phyloP scores from a whole-genome alignment of 129 eudicot species.

The Tanacetum coccineum region DNA sequence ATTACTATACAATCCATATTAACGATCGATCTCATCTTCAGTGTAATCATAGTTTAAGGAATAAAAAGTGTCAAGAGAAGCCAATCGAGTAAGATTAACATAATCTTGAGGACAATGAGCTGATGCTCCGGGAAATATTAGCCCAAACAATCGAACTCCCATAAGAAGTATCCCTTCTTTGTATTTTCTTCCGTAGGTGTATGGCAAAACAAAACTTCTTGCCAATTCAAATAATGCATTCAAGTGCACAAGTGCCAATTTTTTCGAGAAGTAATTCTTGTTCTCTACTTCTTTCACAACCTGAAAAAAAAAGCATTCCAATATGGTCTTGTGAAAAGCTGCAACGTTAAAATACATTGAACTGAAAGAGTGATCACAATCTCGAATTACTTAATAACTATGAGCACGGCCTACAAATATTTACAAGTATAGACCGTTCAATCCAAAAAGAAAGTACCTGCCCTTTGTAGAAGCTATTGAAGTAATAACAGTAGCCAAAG shows the following conservation, averaged over 20 bases:
- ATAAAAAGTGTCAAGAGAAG: constrained; percentile 2
- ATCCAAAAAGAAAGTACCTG: constrained; percentile 15
- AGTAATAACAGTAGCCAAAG: constrained; percentile 50
- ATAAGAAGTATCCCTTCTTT: constrained; percentile 31
- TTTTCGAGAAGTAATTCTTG: constrained; percentile 38
- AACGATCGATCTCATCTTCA: too few relatives aligned
- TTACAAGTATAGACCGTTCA: too few relatives aligned
- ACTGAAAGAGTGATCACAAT: too few relatives aligned
- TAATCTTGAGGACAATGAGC: constrained; percentile 48
- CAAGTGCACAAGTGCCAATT: constrained; percentile 23
- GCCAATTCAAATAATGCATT: constrained; percentile 38
- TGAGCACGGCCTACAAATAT: too few relatives aligned
- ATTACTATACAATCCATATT: too few relatives aligned
- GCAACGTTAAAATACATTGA: too few relatives aligned
- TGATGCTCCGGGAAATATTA: constrained; percentile 28
- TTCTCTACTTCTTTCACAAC: constrained; percentile 37
- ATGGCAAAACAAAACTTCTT: constrained; percentile 32
- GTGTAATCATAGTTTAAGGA: not conserved
- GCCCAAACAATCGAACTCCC: constrained; percentile 25
- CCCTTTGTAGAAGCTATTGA: constrained; percentile 38
- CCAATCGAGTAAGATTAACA: constrained; percentile 42
- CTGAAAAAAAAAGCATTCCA: constrained; percentile 23
- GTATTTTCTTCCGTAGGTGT: constrained; percentile 28
- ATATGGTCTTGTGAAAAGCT: too few relatives aligned
- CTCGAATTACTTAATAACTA: too few relatives aligned